Evolutionary conservation across 2,329 filamentous ascomycete species (phyloP).

Genomic region (Neofusicoccum sp.): DNA sequence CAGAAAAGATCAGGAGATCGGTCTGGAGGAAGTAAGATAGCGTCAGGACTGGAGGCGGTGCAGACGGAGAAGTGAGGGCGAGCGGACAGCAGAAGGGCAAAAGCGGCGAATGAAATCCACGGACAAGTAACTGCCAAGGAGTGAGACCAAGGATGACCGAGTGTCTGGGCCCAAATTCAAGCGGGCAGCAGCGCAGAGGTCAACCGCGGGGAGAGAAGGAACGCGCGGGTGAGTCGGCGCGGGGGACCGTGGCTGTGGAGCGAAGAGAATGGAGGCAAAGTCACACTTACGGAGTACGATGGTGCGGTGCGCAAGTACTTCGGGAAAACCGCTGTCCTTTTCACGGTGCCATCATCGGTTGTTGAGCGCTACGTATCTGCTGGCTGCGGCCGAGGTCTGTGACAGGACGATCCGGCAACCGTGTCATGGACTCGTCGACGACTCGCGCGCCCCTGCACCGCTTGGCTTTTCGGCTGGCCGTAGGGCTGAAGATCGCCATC

Average conservation of each 20-base stretch:
- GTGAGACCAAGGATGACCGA: not conserved
- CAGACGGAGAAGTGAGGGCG: not conserved
- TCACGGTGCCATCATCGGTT: conserved; percentile 1
- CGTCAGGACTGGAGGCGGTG: not conserved
- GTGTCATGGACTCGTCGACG: conserved; percentile 17
- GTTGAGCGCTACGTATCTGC: not conserved
- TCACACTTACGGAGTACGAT: not conserved
- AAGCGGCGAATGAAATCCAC: not conserved
- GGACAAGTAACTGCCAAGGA: not conserved
- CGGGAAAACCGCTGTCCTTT: not conserved
- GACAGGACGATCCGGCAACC: conserved; percentile 17
- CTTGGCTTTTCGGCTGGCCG: conserved; percentile 13
- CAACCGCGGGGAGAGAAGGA: not conserved
- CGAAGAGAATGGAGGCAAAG: not conserved
- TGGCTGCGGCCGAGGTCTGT: conserved; percentile 4
- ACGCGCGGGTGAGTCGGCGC: not conserved
- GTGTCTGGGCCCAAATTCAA: not conserved
- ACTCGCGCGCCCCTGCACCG: conserved; percentile 8
- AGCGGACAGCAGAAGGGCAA: not conserved
- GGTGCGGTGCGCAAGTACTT: not conserved
- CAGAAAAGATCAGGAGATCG: not conserved
- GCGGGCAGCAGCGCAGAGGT: not conserved
- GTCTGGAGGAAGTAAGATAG: not conserved
- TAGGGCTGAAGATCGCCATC: conserved; percentile 18
- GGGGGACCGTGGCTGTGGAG: not conserved